Percentiles rank a stretch among this genome's conserved stretches.
Conservation (phyloP, 257 asterid genomes). For the Knoxia roxburghii region DNA sequence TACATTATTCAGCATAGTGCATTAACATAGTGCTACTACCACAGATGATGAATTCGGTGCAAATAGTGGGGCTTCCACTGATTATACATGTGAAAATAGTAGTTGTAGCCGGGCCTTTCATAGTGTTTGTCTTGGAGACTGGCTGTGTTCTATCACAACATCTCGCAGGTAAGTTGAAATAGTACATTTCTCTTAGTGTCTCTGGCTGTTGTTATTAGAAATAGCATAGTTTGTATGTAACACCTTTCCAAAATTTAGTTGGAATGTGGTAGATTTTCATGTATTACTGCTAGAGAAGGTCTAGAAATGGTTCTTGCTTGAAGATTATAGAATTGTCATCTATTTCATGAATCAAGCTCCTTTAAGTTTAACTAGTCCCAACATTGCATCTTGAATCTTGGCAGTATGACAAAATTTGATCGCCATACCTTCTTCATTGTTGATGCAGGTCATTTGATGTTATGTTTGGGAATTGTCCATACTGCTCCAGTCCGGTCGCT, state of each 20-base stretch:
- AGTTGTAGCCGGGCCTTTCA: slow-evolving; percentile 71
- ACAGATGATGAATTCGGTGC: slow-evolving; percentile 79
- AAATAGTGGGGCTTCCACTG: slow-evolving; percentile 67
- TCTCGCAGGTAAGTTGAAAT: slow-evolving; percentile 63
- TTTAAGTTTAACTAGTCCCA: not conserved
- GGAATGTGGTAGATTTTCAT: not conserved
- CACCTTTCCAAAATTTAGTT: not conserved
- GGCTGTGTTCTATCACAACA: slow-evolving; percentile 80
- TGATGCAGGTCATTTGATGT: slow-evolving; percentile 27
- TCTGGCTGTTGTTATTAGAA: not conserved
- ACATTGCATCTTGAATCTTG: not conserved
- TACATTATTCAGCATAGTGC: not conserved
- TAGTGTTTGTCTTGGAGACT: slow-evolving; percentile 68
- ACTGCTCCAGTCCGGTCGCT: slow-evolving; percentile 23
- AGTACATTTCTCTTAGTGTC: slow-evolving; percentile 11
- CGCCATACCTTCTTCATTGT: not conserved
- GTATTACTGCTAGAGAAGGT: not conserved
- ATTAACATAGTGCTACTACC: slow-evolving; percentile 21
- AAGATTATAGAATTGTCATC: not conserved
- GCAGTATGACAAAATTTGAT: not conserved
- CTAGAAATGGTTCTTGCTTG: not conserved
- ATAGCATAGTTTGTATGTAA: not conserved
- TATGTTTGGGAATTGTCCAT: slow-evolving; percentile 26
- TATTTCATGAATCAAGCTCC: not conserved
- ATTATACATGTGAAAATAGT: slow-evolving; percentile 63